Evolutionary conservation across 1,139 yeast genomes (phyloP), one percentile per base, ranked within the genome.

Genomic region (Zygosaccharomyces pseudobailii): DNA sequence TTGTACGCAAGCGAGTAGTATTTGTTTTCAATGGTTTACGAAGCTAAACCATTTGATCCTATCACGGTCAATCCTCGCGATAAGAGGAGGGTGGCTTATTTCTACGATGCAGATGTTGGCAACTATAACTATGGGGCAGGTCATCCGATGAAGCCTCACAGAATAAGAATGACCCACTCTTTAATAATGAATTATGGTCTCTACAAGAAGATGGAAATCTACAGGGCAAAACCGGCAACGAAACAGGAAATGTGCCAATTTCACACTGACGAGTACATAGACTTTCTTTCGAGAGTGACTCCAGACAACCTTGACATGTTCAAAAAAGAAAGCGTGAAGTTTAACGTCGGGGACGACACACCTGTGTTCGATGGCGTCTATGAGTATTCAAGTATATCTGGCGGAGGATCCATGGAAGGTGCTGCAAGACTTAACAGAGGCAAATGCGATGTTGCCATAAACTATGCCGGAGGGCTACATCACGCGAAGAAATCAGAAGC

Each of bases 161-260:
- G 97, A 67, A 90, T 92, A 74, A 84, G 97, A 80, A 90, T 90
- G 97, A 95, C 97, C 6, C 97, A 92, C 68, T 86, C 96, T 31
- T 75, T 92, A 62, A 87, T 92, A 59, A 92, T 92, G 97, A 92
- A 92, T 71, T 92, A 92, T 66, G 98, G 97, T 2, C 76, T 92
- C 51, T 90, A 92, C 73, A 88, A 90, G 69, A 87, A 90, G 71
- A 92, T 92, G 97, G 97, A 92, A 68, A 90, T 92, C 47, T 90
- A 90, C 68, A 71, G 95, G 46, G 97, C 97, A 42, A 92, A 92
- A 68, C 97, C 98, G 0, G 98, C 98, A 36, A 90, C 98, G 27
- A 87, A 89, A 65, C 97, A 90, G 69, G 98, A 92, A 65, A 90
- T 92, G 97, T 89, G 97, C 62, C 97, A 92, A 70, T 90, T 92